Percentiles rank a stretch among this genome's conserved stretches.
phyloP scores from a whole-genome alignment of 305 asterid genomes.

The Rubia balearica region DNA sequence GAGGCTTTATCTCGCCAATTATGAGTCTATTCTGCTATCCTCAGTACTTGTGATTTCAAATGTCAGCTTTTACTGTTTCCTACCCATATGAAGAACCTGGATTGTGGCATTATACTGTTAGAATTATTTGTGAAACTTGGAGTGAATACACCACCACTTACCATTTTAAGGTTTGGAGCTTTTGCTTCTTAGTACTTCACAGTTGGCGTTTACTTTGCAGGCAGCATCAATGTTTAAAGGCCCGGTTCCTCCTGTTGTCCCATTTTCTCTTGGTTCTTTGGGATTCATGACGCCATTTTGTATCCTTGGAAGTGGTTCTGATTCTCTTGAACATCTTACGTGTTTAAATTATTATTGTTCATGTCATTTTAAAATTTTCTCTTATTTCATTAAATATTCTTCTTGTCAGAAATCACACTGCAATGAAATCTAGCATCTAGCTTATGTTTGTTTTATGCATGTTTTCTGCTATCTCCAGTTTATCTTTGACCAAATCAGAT shows the following conservation, averaged over 20 bases:
- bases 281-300: conserved; percentile 98
- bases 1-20: not conserved
- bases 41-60: not conserved
- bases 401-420: not conserved
- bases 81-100: not conserved
- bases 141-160: not conserved
- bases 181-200: not conserved
- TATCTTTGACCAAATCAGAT: conserved; percentile 58
- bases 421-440: not conserved
- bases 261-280: conserved; percentile 93
- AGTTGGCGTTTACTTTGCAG: conserved; percentile 37
- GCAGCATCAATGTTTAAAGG: conserved; percentile 99
- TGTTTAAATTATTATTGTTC: not conserved
- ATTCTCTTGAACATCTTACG: not conserved
- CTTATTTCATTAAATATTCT: not conserved
- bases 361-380: not conserved
- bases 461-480: conserved; percentile 15
- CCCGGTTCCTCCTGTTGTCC: conserved; percentile 96
- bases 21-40: conserved; percentile 1
- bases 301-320: conserved; percentile 45
- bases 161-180: not conserved
- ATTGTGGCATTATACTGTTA: not conserved
- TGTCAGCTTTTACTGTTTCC: not conserved
- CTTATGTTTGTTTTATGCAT: not conserved
- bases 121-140: not conserved